A percentile compares a stretch with the other conserved stretches of the same genome.
phyloP scores from a whole-genome alignment of 2,329 filamentous ascomycete species.

The Acarospora socialis region DNA sequence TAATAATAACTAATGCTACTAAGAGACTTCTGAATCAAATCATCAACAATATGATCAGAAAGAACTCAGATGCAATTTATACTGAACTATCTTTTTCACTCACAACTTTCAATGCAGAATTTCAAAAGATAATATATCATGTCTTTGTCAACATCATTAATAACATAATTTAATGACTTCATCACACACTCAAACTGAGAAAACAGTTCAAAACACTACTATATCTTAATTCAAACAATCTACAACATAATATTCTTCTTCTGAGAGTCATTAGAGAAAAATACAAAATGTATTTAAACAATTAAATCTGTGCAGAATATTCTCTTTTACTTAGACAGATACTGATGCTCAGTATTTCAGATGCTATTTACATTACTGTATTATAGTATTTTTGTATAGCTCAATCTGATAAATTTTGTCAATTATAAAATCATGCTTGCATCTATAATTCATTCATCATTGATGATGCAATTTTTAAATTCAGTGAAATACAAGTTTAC shows the following conservation, averaged over 20 bases:
- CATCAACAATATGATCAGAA: constrained; percentile 7
- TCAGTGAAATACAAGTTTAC: neutral
- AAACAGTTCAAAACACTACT: constrained; percentile 21
- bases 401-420: constrained; percentile 4
- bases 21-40: constrained; percentile 8
- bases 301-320: neutral
- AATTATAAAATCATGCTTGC: constrained; percentile 8
- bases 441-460: neutral
- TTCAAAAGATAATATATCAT: constrained; percentile 20
- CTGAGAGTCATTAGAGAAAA: constrained; percentile 15
- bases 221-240: constrained; percentile 19
- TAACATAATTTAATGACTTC: constrained; percentile 13
- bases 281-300: constrained; percentile 13
- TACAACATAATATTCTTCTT: constrained; percentile 12
- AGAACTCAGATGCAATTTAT: constrained; percentile 4
- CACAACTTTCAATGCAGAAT: constrained; percentile 15
- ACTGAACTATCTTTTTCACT: constrained; percentile 6
- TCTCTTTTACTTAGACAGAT: neutral
- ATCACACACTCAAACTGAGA: constrained; percentile 21
- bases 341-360: neutral
- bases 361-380: constrained; percentile 6
- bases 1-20: too few relatives aligned
- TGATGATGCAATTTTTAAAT: neutral
- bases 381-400: constrained; percentile 7
- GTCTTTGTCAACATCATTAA: constrained; percentile 18